A percentile compares a stretch with the other conserved stretches of the same genome.
These are phyloP conservation scores for Akanthomyces dipterigenus DNA, from an alignment of 2,329 filamentous ascomycete species.

Conservation along the genomic window DNA sequence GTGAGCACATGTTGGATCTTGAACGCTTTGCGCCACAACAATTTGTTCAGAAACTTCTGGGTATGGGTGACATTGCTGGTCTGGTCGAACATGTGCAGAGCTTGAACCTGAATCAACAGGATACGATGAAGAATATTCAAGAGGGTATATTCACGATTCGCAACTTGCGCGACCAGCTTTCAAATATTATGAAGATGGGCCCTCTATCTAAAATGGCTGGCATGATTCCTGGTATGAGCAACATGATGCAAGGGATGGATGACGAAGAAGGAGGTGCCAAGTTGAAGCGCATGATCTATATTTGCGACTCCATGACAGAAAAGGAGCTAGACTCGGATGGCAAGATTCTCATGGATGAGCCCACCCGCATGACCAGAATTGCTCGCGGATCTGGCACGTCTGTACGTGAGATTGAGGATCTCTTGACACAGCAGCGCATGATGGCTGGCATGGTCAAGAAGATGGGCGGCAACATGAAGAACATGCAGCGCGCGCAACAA, in stretches of 20 bases:
- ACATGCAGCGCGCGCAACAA: conserved; percentile 89
- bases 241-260: conserved; percentile 92
- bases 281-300: conserved; percentile 97
- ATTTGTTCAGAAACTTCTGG: conserved; percentile 88
- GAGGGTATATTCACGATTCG: conserved; percentile 95
- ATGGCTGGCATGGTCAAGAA: conserved; percentile 99
- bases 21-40: conserved; percentile 89
- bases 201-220: conserved; percentile 94
- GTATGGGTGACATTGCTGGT: conserved; percentile 95
- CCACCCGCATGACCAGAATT: conserved; percentile 85
- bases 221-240: conserved; percentile 94
- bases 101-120: conserved; percentile 92
- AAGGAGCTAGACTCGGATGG: conserved; percentile 95
- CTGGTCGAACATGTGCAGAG: conserved; percentile 95
- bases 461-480: conserved; percentile 96
- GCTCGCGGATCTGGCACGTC: conserved; percentile 85
- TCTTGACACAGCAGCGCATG: conserved; percentile 96
- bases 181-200: conserved; percentile 99
- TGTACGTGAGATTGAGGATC: conserved; percentile 88
- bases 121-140: conserved; percentile 97
- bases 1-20: conserved; percentile 92
- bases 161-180: conserved; percentile 88
- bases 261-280: conserved; percentile 93
- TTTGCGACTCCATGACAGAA: conserved; percentile 95
- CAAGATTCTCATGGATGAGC: conserved; percentile 88